These are phyloP conservation scores for Earliella scabrosa DNA, from an alignment of 1,284 basidiomycete genomes.

Conservation along the genomic window DNA sequence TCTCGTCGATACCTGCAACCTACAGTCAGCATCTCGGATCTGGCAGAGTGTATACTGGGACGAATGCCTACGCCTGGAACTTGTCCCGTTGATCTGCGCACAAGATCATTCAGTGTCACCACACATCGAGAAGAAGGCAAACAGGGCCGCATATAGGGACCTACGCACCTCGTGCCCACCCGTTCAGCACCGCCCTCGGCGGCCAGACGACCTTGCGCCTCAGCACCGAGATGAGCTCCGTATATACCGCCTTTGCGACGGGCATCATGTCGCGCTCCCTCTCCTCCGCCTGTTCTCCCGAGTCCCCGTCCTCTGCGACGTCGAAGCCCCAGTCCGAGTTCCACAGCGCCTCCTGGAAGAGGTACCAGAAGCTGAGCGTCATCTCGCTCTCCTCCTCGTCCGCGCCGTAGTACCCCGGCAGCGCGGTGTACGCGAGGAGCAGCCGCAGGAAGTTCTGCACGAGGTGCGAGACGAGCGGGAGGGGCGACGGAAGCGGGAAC, in stretches of 20 bases:
- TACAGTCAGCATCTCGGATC: too few species aligned
- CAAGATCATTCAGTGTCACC: background rate
- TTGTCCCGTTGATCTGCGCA: conserved; percentile 77
- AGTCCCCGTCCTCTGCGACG: conserved; percentile 41
- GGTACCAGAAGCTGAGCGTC: conserved; percentile 86
- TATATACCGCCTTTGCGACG: conserved; percentile 78
- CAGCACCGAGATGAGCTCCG: conserved; percentile 73
- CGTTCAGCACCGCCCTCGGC: conserved; percentile 42
- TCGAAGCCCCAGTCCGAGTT: conserved; percentile 61
- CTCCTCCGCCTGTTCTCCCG: conserved; percentile 27
- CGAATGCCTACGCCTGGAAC: conserved; percentile 66
- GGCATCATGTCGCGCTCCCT: conserved; percentile 50
- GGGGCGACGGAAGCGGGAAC: conserved; percentile 27
- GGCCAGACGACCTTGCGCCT: conserved; percentile 79
- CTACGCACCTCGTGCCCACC: conserved; percentile 71
- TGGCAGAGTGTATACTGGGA: too few species aligned
- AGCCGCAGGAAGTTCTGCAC: conserved; percentile 76
- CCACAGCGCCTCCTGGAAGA: conserved; percentile 89
- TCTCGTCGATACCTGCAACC: conserved; percentile 83
- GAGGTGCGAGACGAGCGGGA: conserved; percentile 36
- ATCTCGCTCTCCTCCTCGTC: conserved; percentile 89
- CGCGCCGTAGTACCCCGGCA: conserved; percentile 75
- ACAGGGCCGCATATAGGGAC: too few species aligned
- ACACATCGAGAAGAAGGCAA: conserved; percentile 9
- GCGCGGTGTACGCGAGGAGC: conserved; percentile 75